Base-by-base conservation (phyloP, 257 asterid species). In the Capsicum pubescens region DNA sequence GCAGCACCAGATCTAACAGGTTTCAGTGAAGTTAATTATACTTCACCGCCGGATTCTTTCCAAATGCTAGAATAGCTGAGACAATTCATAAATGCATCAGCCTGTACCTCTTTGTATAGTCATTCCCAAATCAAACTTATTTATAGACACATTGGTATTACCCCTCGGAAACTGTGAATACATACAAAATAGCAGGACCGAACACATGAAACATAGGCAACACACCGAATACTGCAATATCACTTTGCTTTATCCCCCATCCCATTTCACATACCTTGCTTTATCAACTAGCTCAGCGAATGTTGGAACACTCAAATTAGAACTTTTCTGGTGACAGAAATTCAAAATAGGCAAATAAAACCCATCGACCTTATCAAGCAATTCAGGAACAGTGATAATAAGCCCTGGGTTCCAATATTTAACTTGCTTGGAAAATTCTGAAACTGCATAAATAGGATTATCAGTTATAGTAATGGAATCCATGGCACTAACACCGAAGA, bases 1-100 rank as follows among this genome's bases (percentile, higher is more conserved):
- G 91, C 89, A 72, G 91, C 94, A 42, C 90, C 91, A 0, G 88
- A 84, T 79, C 63, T 72, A 21, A 91, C 81, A 86, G 89, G 91
- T 82, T 79, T 86, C 80, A 88, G 9, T 14, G 89, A 86, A 5
- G 89, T 86, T 61, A 87, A 11, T 88, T 78, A 9, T 78, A 84
- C 67, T 48, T 83, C 79, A 72, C 79, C 89, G 85, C 89, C 36
- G 52, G 21, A 64, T 88, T 84, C 90, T 83, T 87, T 55, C 46
- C 64, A 83, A 90, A 57, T 46, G 61, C 83, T 44, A 86, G 11
- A 36, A 85, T 57, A 7, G 88, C 88, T 2, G 90, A 1, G 94
- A 26, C 32, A 2, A 44, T 87, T 26, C 12, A 88, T 44, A 91
- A 17, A 44, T 87, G 85, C 0, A 86, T 82, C 50, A 87, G 89